Conservation (phyloP, 2,329 filamentous ascomycete species). For the Endocalyx cinctus region DNA sequence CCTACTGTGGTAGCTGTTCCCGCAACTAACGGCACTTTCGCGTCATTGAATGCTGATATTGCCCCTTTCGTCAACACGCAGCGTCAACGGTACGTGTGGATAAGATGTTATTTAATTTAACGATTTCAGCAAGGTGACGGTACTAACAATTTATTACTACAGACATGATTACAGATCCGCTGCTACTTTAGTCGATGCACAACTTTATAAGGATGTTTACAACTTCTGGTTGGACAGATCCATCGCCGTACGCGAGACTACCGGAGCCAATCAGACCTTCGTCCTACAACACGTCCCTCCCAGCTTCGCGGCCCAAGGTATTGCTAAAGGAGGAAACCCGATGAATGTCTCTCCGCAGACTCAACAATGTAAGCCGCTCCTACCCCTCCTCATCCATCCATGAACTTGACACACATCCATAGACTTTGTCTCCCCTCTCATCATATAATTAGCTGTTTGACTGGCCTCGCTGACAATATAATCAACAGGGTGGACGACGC, state of each 20-base stretch:
- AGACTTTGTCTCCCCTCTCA: not conserved
- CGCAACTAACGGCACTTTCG: too few species aligned
- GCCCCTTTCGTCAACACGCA: too few species aligned
- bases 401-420: too few species aligned
- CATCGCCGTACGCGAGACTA: slow-evolving; percentile 5
- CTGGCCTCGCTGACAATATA: not conserved
- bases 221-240: slow-evolving; percentile 16
- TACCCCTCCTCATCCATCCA: too few species aligned
- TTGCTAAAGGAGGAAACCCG: slow-evolving; percentile 14
- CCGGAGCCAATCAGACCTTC: slow-evolving; percentile 18
- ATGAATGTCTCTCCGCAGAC: slow-evolving; percentile 8
- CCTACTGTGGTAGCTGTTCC: too few species aligned
- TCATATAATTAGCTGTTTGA: not conserved
- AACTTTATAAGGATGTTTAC: slow-evolving; percentile 23
- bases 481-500: slow-evolving; percentile 16
- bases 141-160: too few species aligned
- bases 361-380: slow-evolving; percentile 13
- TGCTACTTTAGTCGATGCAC: slow-evolving; percentile 15
- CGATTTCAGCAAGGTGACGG: too few species aligned
- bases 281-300: slow-evolving; percentile 10
- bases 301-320: slow-evolving; percentile 8
- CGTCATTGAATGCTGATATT: too few species aligned
- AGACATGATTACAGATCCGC: slow-evolving; percentile 21
- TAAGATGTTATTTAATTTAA: too few species aligned
- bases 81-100: too few species aligned